Evolutionary conservation across 148 eudicot species (phyloP).

Genomic region (Fallopia convolvulus): DNA sequence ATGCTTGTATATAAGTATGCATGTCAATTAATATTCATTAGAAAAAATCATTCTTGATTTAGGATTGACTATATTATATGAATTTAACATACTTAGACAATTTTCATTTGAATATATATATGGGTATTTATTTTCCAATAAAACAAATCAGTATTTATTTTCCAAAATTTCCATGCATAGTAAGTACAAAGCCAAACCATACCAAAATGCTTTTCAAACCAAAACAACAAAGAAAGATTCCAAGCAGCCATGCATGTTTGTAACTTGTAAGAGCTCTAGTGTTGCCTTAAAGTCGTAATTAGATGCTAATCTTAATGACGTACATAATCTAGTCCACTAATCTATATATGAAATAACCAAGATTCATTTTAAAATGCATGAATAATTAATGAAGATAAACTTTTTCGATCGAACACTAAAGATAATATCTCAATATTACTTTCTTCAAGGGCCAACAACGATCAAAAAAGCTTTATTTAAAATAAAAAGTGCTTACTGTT

Average conservation of each 20-base stretch:
- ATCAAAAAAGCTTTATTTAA: no score
- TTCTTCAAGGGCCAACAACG: no score
- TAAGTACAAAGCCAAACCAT: no score
- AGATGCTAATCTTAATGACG: no score
- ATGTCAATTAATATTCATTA: not conserved
- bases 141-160: not conserved
- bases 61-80: no score
- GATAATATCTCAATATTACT: not conserved
- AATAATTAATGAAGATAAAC: no score
- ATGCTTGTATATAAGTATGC: not conserved
- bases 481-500: conserved; percentile 1
- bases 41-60: not conserved
- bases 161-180: not conserved
- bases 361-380: not conserved
- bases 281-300: no score
- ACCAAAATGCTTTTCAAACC: not conserved
- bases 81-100: no score
- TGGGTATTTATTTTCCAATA: not conserved
- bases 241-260: no score
- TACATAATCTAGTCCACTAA: not conserved
- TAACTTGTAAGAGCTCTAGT: no score
- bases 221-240: no score
- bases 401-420: not conserved
- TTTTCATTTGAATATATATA: no score
- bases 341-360: not conserved